These are phyloP conservation scores for Aspergillus brunneoviolaceus DNA, from an alignment of 2,329 filamentous ascomycete species.

Conservation along the genomic window DNA sequence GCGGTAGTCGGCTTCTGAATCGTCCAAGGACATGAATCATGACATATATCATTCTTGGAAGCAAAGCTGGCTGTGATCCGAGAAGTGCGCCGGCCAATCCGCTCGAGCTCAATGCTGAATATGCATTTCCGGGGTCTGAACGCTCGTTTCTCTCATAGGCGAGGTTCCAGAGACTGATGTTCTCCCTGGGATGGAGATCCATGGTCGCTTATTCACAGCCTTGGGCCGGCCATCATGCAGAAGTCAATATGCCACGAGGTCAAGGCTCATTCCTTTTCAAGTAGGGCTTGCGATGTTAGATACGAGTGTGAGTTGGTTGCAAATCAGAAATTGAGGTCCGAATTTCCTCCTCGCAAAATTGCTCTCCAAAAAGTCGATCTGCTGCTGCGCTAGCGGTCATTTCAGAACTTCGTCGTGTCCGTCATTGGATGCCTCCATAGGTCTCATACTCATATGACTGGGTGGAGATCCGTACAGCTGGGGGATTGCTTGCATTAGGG, in stretches of 20 bases:
- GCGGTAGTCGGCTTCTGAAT: neutral
- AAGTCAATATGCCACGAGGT: neutral
- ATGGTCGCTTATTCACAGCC: neutral
- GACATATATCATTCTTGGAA: neutral
- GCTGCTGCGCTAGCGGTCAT: neutral
- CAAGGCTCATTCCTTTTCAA: neutral
- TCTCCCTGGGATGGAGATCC: neutral
- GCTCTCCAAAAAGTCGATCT: neutral
- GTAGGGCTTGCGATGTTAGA: neutral
- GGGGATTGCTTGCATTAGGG: conserved; percentile 6
- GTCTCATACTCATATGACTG: neutral
- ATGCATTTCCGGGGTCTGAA: neutral
- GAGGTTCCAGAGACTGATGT: neutral
- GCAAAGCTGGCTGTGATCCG: neutral
- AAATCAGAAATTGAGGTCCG: neutral
- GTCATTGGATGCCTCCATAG: neutral
- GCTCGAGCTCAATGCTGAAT: neutral
- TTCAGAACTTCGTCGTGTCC: neutral
- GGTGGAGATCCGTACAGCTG: conserved; percentile 2
- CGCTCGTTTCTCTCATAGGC: neutral
- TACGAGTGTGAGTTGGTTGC: neutral
- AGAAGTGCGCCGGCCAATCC: neutral
- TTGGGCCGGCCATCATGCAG: neutral
- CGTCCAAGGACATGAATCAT: neutral
- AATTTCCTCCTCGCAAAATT: neutral